These are phyloP conservation scores for Kodamaea derodonti DNA, from an alignment of 1,139 yeast species.

Conservation along the genomic window DNA sequence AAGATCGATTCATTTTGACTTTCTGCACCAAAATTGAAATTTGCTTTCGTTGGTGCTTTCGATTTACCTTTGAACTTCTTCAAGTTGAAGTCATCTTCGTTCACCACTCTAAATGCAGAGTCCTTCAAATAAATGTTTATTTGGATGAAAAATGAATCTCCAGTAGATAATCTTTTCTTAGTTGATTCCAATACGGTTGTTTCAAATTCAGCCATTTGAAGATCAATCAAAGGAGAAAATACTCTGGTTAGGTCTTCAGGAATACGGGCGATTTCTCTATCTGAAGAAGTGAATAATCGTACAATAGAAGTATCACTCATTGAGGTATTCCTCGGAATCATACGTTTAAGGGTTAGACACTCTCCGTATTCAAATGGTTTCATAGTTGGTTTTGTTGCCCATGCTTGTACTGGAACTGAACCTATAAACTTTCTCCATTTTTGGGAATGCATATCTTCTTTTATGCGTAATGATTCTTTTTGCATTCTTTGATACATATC, in stretches of 20 bases:
- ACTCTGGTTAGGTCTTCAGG: constrained; percentile 71
- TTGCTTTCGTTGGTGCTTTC: constrained; percentile 8
- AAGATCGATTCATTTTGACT: constrained; percentile 51
- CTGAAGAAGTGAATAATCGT: constrained; percentile 25
- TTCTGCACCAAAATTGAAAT: constrained; percentile 37
- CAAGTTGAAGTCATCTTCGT: constrained; percentile 6
- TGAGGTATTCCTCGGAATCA: constrained; percentile 24
- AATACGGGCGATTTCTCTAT: constrained; percentile 70
- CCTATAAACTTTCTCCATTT: constrained; percentile 54
- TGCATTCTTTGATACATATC: constrained; percentile 14
- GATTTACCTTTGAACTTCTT: constrained; percentile 7
- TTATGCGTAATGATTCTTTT: constrained; percentile 11
- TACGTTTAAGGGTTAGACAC: constrained; percentile 34
- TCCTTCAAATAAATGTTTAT: constrained; percentile 58
- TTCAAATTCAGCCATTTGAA: constrained; percentile 51
- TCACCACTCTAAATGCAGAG: constrained; percentile 37
- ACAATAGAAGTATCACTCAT: constrained; percentile 24
- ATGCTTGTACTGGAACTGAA: constrained; percentile 65
- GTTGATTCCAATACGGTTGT: constrained; percentile 60
- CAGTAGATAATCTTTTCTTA: constrained; percentile 57
- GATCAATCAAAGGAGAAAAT: constrained; percentile 62
- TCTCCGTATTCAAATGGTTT: constrained; percentile 52
- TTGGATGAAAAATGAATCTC: constrained; percentile 66
- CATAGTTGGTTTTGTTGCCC: constrained; percentile 78
- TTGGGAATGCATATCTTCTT: constrained; percentile 12